These are phyloP conservation scores for Catenaria anguillulae DNA, from an alignment of 371 early-diverging fungal genomes.

Conservation along the genomic window DNA sequence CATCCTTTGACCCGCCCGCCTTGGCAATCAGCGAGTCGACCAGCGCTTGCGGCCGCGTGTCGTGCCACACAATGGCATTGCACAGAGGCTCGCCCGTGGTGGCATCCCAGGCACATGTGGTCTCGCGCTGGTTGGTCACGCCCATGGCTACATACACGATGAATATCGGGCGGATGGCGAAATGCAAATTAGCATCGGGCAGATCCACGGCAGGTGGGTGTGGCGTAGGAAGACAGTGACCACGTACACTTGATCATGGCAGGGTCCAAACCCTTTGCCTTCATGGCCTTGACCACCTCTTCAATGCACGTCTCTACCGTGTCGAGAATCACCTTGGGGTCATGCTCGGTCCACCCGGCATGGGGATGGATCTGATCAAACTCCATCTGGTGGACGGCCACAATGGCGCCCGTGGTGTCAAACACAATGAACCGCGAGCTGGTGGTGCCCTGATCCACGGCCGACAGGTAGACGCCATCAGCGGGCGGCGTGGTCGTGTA, in stretches of 20 bases:
- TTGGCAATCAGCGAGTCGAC: constrained; percentile 45
- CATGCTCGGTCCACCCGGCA: constrained; percentile 77
- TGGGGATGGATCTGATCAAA: constrained; percentile 40
- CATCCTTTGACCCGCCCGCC: constrained; percentile 32
- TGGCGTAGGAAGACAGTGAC: no score
- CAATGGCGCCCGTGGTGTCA: constrained; percentile 54
- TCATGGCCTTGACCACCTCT: constrained; percentile 48
- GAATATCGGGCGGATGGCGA: no score
- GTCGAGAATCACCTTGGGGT: constrained; percentile 57
- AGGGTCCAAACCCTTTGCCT: constrained; percentile 38
- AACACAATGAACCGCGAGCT: constrained; percentile 87
- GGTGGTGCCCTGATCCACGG: constrained; percentile 93
- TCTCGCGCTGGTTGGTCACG: constrained; percentile 93
- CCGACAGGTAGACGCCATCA: constrained; percentile 38
- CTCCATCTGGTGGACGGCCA: constrained; percentile 64
- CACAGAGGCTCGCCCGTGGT: constrained; percentile 64
- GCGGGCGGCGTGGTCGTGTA: not conserved
- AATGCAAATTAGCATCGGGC: constrained; percentile 6
- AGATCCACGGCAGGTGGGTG: not conserved
- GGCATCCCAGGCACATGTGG: constrained; percentile 78
- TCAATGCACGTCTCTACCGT: constrained; percentile 56
- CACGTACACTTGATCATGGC: constrained; percentile 48
- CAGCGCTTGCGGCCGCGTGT: constrained; percentile 61
- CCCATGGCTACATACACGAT: no score
- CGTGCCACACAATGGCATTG: constrained; percentile 91